Conservation (phyloP, 2,329 filamentous ascomycete species). For the Fusarium albidum region DNA sequence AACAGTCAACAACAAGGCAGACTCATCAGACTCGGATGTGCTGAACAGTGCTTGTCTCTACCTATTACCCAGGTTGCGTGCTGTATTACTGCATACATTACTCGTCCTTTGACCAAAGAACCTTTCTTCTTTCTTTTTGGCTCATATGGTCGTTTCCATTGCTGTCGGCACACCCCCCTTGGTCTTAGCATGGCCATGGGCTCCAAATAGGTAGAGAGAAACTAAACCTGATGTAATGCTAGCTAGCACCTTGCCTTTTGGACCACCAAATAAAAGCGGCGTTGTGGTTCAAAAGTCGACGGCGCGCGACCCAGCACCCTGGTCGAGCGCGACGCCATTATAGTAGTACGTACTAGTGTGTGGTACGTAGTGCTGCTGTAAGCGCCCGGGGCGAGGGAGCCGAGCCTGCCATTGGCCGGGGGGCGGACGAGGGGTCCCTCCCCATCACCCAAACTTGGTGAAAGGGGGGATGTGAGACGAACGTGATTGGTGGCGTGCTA, state of each 20-base stretch:
- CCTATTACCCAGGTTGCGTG: neutral
- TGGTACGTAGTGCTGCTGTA: constrained; percentile 39
- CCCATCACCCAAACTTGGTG: constrained; percentile 47
- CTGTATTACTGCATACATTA: constrained; percentile 1
- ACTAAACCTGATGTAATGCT: constrained; percentile 5
- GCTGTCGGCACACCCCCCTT: constrained; percentile 24
- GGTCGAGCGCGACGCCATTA: constrained; percentile 33
- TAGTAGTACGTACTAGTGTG: too few species aligned
- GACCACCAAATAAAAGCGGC: constrained; percentile 36
- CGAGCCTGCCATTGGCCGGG: constrained; percentile 40
- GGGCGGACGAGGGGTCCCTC: constrained; percentile 29
- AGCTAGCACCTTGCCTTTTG: too few species aligned
- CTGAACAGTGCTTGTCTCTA: constrained; percentile 1
- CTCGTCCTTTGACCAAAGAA: constrained; percentile 3
- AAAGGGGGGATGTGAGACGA: constrained; percentile 25
- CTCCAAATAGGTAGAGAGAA: too few species aligned
- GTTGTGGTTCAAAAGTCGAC: constrained; percentile 17
- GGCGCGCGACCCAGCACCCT: constrained; percentile 39
- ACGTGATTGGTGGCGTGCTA: constrained; percentile 47
- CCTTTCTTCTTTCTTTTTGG: constrained; percentile 8
- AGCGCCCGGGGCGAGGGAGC: constrained; percentile 44
- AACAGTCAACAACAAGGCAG: constrained; percentile 3
- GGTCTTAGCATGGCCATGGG: too few species aligned
- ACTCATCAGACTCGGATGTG: constrained; percentile 11
- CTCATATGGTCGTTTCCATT: constrained; percentile 12